Conservation (phyloP, 495 filamentous ascomycete genomes). For the Podospora bellae-mahoneyi region DNA sequence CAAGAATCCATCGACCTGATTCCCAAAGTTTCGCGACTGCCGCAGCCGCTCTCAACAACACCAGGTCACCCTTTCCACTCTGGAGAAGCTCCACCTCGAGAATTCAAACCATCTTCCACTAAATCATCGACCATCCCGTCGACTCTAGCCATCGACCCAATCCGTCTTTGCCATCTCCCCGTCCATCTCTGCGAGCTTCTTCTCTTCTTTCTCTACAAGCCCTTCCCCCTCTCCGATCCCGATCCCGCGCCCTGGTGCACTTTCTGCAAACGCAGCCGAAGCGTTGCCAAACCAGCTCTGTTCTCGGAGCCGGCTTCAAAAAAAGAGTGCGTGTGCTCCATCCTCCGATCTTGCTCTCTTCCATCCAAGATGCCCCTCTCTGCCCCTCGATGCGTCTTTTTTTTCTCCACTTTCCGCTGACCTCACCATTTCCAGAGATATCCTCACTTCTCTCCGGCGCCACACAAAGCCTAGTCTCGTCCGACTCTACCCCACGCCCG, state of each 20-base stretch:
- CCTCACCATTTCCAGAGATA: conserved; percentile 7
- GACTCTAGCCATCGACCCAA: background rate
- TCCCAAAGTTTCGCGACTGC: conserved; percentile 7
- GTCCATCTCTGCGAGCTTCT: background rate
- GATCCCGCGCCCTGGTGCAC: background rate
- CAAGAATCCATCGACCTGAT: conserved; percentile 5
- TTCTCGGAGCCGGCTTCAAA: background rate
- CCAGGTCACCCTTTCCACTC: background rate
- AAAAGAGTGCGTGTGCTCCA: background rate
- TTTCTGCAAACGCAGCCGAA: background rate
- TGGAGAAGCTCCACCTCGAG: background rate
- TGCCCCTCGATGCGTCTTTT: background rate
- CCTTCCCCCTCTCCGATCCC: background rate
- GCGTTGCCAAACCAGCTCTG: background rate
- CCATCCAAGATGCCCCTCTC: background rate
- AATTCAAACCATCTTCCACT: background rate
- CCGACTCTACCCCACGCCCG: conserved; percentile 11
- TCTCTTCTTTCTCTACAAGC: background rate
- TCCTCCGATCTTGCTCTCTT: background rate
- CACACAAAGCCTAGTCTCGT: background rate
- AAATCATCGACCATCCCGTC: background rate
- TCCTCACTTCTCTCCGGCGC: background rate
- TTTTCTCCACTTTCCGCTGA: conserved; percentile 1
- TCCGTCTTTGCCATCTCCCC: background rate
- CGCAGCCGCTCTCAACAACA: background rate